phyloP scores from a whole-genome alignment of 306 rosid genomes.

The Mimosa bimucronata region DNA sequence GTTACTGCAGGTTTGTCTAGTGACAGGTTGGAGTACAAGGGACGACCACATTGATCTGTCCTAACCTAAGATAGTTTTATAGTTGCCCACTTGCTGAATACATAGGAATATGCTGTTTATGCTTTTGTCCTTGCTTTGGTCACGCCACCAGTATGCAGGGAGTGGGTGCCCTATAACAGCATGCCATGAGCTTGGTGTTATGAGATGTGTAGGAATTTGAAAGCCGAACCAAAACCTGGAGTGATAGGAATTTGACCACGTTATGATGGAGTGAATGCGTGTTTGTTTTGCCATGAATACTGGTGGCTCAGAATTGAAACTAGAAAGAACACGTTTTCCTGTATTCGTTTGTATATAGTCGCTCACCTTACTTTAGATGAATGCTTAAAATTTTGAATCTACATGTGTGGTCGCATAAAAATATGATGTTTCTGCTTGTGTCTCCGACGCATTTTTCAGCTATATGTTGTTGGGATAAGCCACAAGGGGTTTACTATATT shows the following conservation, averaged over 20 bases:
- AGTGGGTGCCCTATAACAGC: neutral
- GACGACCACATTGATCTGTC: neutral
- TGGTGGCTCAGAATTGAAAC: neutral
- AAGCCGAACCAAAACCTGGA: neutral
- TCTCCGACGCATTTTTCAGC: neutral
- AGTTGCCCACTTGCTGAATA: neutral
- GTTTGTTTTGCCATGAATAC: constrained; percentile 2
- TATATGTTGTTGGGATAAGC: neutral
- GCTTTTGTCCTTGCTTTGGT: neutral
- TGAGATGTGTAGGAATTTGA: constrained; percentile 4
- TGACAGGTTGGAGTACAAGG: neutral
- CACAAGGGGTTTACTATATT: neutral
- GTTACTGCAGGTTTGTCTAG: neutral
- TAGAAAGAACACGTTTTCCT: neutral
- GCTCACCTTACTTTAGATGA: neutral
- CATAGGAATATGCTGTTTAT: neutral
- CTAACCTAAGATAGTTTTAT: neutral
- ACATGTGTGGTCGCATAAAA: neutral
- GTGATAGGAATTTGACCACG: constrained; percentile 20
- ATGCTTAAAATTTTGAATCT: neutral
- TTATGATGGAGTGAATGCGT: constrained; percentile 9
- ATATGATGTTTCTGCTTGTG: neutral
- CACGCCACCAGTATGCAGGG: neutral
- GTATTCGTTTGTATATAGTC: constrained; percentile 27
- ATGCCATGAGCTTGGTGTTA: constrained; percentile 7